Conservation (phyloP, 352 stramenopile species). For the Pelagophyceae sp. region DNA sequence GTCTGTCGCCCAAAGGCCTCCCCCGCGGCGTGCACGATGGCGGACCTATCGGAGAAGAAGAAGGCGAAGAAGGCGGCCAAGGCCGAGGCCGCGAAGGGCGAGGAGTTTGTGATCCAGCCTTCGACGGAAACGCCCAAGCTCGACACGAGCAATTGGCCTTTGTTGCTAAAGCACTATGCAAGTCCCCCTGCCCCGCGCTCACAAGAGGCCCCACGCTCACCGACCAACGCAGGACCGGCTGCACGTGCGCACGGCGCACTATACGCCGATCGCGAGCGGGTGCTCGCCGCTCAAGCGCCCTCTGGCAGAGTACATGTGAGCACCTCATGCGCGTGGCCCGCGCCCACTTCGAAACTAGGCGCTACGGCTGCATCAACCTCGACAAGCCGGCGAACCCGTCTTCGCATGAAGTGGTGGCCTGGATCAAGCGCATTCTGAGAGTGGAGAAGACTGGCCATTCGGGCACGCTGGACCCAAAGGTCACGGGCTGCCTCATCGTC, state of each 20-base stretch:
- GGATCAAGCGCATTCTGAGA: slow-evolving; percentile 98
- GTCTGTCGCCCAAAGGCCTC: neutral
- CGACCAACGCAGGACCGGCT: slow-evolving; percentile 73
- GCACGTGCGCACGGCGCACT: slow-evolving; percentile 96
- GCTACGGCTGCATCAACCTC: slow-evolving; percentile 99
- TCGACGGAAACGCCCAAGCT: slow-evolving; percentile 68
- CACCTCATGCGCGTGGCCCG: no score
- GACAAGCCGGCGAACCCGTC: slow-evolving; percentile 99
- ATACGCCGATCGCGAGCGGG: slow-evolving; percentile 95
- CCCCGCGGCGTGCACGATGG: neutral
- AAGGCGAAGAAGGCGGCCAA: slow-evolving; percentile 6
- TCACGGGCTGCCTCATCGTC: slow-evolving; percentile 99
- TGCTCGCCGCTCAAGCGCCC: slow-evolving; percentile 89
- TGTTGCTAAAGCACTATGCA: slow-evolving; percentile 98
- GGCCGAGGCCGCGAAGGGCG: neutral
- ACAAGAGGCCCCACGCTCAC: no score
- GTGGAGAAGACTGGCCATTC: slow-evolving; percentile 99
- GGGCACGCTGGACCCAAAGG: slow-evolving; percentile 98
- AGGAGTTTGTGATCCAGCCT: slow-evolving; percentile 46
- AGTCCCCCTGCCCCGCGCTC: neutral
- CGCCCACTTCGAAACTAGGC: no score
- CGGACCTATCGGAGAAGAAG: slow-evolving; percentile 7
- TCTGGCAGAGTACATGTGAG: slow-evolving; percentile 94
- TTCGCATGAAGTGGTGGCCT: slow-evolving; percentile 98
- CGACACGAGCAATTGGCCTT: slow-evolving; percentile 94